Evolutionary conservation across 495 filamentous ascomycete species (phyloP).

Genomic region (Penicillium paxilli): DNA sequence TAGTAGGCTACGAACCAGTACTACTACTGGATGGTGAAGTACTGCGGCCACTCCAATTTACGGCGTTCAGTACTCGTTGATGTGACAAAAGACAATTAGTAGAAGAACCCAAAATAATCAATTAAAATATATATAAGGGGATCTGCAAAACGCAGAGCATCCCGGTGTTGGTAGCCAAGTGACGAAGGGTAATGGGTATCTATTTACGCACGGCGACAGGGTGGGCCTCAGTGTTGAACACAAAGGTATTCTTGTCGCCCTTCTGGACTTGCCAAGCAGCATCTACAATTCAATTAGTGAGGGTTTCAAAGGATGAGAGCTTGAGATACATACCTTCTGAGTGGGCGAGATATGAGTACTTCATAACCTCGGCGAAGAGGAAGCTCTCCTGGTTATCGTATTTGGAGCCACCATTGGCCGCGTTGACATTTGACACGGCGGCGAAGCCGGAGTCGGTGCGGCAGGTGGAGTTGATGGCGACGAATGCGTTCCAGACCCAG

Average conservation of each 20-base stretch:
- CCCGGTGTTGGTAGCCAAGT: neutral
- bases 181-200: neutral
- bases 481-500: constrained; percentile 84
- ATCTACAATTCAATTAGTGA: constrained; percentile 42
- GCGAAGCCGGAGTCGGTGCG: constrained; percentile 67
- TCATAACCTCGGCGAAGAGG: constrained; percentile 86
- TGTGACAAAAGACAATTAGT: no score
- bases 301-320: neutral
- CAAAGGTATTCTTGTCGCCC: constrained; percentile 61
- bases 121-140: no score
- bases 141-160: no score
- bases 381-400: constrained; percentile 83
- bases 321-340: constrained; percentile 29
- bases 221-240: constrained; percentile 87
- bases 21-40: no score
- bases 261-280: constrained; percentile 65
- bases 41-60: no score
- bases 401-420: constrained; percentile 56
- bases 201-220: constrained; percentile 55
- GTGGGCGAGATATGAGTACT: constrained; percentile 78
- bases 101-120: no score
- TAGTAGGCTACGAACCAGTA: no score
- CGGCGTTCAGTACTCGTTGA: no score
- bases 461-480: constrained; percentile 65
- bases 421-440: constrained; percentile 66